These are phyloP conservation scores for Annulohypoxylon nitens DNA, from an alignment of 495 filamentous ascomycete species.

Conservation along the genomic window DNA sequence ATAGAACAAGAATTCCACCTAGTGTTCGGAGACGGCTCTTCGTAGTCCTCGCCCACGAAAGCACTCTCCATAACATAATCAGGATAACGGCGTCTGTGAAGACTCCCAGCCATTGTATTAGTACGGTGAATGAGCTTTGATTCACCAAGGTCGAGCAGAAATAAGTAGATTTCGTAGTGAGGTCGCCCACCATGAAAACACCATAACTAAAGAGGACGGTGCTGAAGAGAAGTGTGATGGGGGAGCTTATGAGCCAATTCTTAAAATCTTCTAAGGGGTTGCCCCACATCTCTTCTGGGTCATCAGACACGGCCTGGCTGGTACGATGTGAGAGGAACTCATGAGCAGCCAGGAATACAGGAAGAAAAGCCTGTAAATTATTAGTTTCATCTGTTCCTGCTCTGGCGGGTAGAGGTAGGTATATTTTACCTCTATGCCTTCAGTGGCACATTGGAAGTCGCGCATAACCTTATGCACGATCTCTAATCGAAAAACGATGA, in stretches of 20 bases:
- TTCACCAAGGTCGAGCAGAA: constrained; percentile 59
- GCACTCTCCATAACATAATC: constrained; percentile 58
- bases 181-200: constrained; percentile 41
- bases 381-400: constrained; percentile 20
- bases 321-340: constrained; percentile 55
- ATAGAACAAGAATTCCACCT: constrained; percentile 52
- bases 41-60: constrained; percentile 62
- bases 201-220: constrained; percentile 53
- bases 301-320: constrained; percentile 42
- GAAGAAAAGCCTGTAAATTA: constrained; percentile 54
- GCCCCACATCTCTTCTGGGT: constrained; percentile 55
- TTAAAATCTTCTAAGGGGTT: constrained; percentile 55
- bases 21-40: constrained; percentile 57
- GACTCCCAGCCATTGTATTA: constrained; percentile 57
- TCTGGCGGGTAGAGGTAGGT: not conserved
- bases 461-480: constrained; percentile 54
- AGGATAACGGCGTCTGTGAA: constrained; percentile 57
- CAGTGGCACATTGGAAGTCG: constrained; percentile 58
- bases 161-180: constrained; percentile 53
- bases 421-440: constrained; percentile 58
- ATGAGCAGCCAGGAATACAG: constrained; percentile 54
- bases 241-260: constrained; percentile 53
- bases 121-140: constrained; percentile 41
- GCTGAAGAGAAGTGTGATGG: constrained; percentile 45
- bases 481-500: constrained; percentile 59